Evolutionary conservation across 2,329 filamentous ascomycete genomes (phyloP).

Genomic region (Fusarium sp.): DNA sequence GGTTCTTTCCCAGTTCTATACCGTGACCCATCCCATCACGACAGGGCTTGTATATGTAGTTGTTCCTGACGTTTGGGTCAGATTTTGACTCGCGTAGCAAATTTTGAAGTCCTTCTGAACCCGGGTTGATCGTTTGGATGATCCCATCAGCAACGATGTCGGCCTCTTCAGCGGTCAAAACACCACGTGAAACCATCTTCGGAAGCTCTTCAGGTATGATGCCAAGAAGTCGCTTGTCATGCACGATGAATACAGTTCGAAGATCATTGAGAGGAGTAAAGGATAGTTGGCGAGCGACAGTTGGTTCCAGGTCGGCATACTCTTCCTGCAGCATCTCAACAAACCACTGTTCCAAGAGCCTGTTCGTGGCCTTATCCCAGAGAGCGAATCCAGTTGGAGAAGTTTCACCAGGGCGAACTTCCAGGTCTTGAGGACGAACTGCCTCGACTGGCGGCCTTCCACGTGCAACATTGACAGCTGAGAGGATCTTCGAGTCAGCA

Average conservation of each 20-base stretch:
- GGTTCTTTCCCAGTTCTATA: slow-evolving; percentile 13
- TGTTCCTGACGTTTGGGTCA: background rate
- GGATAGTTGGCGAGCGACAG: slow-evolving; percentile 11
- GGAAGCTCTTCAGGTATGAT: slow-evolving; percentile 27
- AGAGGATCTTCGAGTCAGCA: slow-evolving; percentile 7
- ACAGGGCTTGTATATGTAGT: slow-evolving; percentile 24
- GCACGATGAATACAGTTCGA: slow-evolving; percentile 26
- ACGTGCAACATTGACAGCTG: background rate
- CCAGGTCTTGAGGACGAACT: slow-evolving; percentile 8
- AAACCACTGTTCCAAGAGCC: slow-evolving; percentile 9
- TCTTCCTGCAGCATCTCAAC: slow-evolving; percentile 26
- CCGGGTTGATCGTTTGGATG: slow-evolving; percentile 3
- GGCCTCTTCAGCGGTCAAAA: slow-evolving; percentile 18
- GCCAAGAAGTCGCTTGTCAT: slow-evolving; percentile 21
- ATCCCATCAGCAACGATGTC: slow-evolving; percentile 1
- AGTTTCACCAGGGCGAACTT: background rate
- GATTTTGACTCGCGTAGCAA: background rate
- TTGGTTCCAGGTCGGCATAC: slow-evolving; percentile 1
- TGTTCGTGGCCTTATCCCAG: background rate
- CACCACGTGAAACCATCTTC: background rate
- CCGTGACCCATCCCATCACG: slow-evolving; percentile 21
- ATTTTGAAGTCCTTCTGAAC: background rate
- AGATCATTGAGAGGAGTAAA: slow-evolving; percentile 19
- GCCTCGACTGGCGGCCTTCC: background rate
- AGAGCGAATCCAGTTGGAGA: background rate